These are phyloP conservation scores for Panicum hallii DNA, from an alignment of 202 grass and related monocot genomes.

Conservation along the genomic window DNA sequence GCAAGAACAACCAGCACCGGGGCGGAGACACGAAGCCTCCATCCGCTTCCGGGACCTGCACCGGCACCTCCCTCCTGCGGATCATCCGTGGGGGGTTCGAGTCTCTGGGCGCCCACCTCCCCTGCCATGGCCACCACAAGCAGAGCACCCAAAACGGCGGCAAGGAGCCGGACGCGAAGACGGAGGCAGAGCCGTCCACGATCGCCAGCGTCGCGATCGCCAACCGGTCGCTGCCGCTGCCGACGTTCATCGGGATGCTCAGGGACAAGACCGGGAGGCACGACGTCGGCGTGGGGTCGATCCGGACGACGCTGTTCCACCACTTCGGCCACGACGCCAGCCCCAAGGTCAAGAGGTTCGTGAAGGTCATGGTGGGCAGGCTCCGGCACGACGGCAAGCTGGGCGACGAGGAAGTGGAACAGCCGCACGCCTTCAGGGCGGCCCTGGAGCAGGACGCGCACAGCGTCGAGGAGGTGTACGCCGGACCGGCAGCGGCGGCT, in stretches of 20 bases:
- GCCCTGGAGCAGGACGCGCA: slow-evolving; percentile 62
- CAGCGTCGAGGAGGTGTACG: slow-evolving; percentile 50
- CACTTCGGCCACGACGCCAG: slow-evolving; percentile 80
- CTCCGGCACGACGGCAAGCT: not conserved
- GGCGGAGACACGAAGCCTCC: slow-evolving; percentile 46
- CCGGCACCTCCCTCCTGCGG: slow-evolving; percentile 45
- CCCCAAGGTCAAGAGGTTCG: slow-evolving; percentile 84
- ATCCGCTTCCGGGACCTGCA: slow-evolving; percentile 9
- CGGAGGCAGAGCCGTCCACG: not conserved
- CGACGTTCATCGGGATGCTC: slow-evolving; percentile 70
- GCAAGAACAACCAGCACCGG: slow-evolving; percentile 31
- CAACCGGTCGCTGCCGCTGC: slow-evolving; percentile 65
- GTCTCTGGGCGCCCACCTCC: slow-evolving; percentile 58
- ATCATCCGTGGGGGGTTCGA: slow-evolving; percentile 46
- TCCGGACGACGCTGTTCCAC: slow-evolving; percentile 75
- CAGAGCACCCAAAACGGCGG: slow-evolving; percentile 2
- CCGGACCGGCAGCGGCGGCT: slow-evolving; percentile 25
- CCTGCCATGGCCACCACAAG: slow-evolving; percentile 15
- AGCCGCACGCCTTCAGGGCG: slow-evolving; percentile 30
- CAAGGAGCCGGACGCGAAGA: not conserved
- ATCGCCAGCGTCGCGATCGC: not conserved
- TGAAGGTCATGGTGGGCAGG: slow-evolving; percentile 55
- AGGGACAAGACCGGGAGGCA: slow-evolving; percentile 70
- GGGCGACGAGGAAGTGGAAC: not conserved
- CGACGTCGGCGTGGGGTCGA: slow-evolving; percentile 75